Evolutionary conservation across 108 stramenopile species (phyloP).

Genomic region (Fragilaria radians): DNA sequence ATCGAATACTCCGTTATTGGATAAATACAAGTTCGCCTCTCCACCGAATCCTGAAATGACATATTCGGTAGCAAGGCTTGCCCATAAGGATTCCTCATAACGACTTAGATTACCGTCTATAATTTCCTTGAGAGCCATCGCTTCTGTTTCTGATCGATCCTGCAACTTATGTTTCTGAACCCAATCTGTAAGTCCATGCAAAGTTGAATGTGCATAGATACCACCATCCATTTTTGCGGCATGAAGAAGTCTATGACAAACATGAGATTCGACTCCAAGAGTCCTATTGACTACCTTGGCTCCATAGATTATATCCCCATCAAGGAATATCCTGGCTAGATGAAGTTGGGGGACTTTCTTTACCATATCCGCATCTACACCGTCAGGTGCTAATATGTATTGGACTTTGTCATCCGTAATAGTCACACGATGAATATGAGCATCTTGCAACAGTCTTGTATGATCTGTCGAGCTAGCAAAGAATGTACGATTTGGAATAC

Average conservation of each 20-base stretch:
- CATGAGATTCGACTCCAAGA: not conserved
- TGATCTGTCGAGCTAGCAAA: constrained; percentile 16
- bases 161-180: not conserved
- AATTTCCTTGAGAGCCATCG: not conserved
- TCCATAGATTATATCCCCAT: constrained; percentile 1
- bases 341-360: constrained; percentile 12
- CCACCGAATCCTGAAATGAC: constrained; percentile 17
- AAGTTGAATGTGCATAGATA: not conserved
- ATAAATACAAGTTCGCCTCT: constrained; percentile 55
- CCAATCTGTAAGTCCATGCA: constrained; percentile 10
- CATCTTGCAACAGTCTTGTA: constrained; percentile 7
- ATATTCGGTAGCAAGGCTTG: constrained; percentile 52
- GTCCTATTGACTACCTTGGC: constrained; percentile 14
- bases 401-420: not conserved
- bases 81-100: constrained; percentile 57
- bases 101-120: constrained; percentile 27
- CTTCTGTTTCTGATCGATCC: not conserved
- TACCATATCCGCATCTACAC: constrained; percentile 5
- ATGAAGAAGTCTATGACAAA: constrained; percentile 7
- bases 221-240: constrained; percentile 7
- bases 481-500: constrained; percentile 1
- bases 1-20: constrained; percentile 40
- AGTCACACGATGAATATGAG: constrained; percentile 4
- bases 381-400: constrained; percentile 14
- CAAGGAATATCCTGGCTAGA: constrained; percentile 4